Conservation (phyloP, 2,329 filamentous ascomycete species). For the Colletotrichum nymphaeae region DNA sequence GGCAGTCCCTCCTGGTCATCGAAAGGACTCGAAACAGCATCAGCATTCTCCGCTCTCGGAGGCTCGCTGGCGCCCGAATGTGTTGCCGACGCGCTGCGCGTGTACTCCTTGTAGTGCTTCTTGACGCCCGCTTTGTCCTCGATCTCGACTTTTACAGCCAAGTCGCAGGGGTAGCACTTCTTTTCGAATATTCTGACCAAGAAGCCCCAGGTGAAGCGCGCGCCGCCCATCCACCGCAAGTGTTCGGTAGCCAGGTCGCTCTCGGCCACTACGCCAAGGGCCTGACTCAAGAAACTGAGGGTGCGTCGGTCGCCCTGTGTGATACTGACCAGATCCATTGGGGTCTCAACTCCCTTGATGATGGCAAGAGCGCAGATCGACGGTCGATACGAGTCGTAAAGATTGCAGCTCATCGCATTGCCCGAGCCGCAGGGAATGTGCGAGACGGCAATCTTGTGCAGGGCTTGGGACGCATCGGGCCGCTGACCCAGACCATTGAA, state of each 20-base stretch:
- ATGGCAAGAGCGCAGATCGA: conserved; percentile 84
- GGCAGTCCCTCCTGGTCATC: conserved; percentile 71
- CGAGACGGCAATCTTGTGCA: conserved; percentile 82
- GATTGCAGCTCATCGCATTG: conserved; percentile 92
- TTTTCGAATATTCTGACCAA: conserved; percentile 80
- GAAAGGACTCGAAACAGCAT: conserved; percentile 31
- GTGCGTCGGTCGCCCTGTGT: conserved; percentile 82
- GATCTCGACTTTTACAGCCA: conserved; percentile 86
- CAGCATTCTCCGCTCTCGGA: conserved; percentile 4
- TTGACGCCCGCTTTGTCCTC: conserved; percentile 80
- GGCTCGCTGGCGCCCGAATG: conserved; percentile 44
- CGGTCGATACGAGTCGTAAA: conserved; percentile 82
- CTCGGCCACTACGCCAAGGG: conserved; percentile 90
- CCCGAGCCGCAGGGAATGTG: conserved; percentile 94
- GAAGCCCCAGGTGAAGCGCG: conserved; percentile 88
- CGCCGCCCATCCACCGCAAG: conserved; percentile 90
- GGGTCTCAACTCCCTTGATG: conserved; percentile 87
- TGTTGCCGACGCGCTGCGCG: conserved; percentile 46
- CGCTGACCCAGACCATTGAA: conserved; percentile 91
- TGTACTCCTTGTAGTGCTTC: conserved; percentile 73
- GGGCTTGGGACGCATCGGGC: conserved; percentile 77
- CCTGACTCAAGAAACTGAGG: conserved; percentile 91
- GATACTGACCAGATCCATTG: conserved; percentile 87
- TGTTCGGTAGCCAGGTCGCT: conserved; percentile 90
- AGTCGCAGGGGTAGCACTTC: conserved; percentile 87